Evolutionary conservation across 2,329 filamentous ascomycete species (phyloP), one percentile per base, ranked within the genome.

Genomic region (Claviceps sp.): DNA sequence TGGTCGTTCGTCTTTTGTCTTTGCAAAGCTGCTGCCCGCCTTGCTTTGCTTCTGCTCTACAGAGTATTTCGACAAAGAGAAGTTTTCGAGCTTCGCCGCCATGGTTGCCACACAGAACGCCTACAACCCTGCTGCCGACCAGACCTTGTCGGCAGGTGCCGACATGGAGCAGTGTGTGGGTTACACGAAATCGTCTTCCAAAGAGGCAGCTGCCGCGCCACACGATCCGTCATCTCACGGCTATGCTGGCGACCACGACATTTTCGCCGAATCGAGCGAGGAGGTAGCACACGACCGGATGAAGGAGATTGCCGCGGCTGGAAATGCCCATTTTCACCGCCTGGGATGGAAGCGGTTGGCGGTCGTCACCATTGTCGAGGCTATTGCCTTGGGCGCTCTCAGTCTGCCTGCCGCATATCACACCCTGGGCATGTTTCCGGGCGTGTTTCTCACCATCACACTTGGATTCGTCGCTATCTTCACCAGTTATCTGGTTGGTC

Each of bases 341-440:
- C 70, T 79, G 22, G 76, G 76, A 50, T 79, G 76, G 76, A 78
- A 78, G 62, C 73, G 76, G 8, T 68, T 79, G 40, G 77, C 75
- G 2, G 64, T 78, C 20, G 70, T 79, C 30, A 68, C 78, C 54
- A 76, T 79, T 54, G 76, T 79, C 59, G 75, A 78, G 62, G 76
- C 76, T 51, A 76, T 79, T 55, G 76, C 76, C 4, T 72, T 79
- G 16, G 76, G 76, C 46, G 70, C 67, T 54, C 65, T 79, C 51
- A 74, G 72, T 55, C 68, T 79, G 47, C 76, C 76, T 4, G 59
- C 64, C 2, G 74, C 74, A n/a, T 79, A 78, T 56, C 74, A 74
- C 8, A 69, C 69, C 3, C 70, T 79, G 26, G 76, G 76, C 51
- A 77, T 79, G 75, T 67, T 75, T 16, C 69, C 70, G n/a, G 72